phyloP scores from a whole-genome alignment of 805 yeast species.

The Teunomyces kruisii region DNA sequence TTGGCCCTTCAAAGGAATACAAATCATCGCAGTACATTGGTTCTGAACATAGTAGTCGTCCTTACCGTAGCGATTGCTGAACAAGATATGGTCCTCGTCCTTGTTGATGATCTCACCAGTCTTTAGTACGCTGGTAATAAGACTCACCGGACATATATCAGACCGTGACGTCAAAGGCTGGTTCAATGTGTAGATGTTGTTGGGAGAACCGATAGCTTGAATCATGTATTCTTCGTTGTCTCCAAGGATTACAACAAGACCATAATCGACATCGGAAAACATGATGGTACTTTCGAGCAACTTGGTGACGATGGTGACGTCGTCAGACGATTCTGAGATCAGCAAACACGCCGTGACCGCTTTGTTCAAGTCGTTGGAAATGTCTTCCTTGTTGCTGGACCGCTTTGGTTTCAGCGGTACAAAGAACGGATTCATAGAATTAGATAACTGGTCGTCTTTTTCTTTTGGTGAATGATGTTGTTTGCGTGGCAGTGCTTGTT shows the following conservation, averaged over 20 bases:
- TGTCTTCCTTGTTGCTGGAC: no score
- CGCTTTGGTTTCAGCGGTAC: no score
- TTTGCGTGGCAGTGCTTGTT: constrained; percentile 2
- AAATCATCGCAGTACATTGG: constrained; percentile 34
- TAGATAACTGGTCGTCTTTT: no score
- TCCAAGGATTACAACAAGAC: constrained; percentile 25
- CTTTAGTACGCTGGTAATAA: constrained; percentile 39
- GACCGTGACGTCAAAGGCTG: constrained; percentile 40
- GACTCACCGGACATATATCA: constrained; percentile 43
- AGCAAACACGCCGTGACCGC: constrained; percentile 48
- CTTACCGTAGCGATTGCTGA: constrained; percentile 31
- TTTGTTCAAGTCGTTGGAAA: constrained; percentile 12
- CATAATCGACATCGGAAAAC: constrained; percentile 35
- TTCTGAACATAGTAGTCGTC: constrained; percentile 43
- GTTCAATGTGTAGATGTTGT: constrained; percentile 19
- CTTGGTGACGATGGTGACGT: constrained; percentile 34
- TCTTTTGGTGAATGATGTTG: no score
- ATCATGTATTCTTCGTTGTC: constrained; percentile 22
- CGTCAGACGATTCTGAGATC: constrained; percentile 47
- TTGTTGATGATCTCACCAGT: constrained; percentile 37
- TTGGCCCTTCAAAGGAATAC: constrained; percentile 47
- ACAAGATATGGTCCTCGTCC: constrained; percentile 32
- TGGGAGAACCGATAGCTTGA: constrained; percentile 28
- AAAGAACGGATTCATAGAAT: no score
- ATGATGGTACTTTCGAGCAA: constrained; percentile 39